Evolutionary conservation across 106 monocot species (phyloP), one percentile per base, ranked within the genome.

Genomic region (Narthecium ossifragum): DNA sequence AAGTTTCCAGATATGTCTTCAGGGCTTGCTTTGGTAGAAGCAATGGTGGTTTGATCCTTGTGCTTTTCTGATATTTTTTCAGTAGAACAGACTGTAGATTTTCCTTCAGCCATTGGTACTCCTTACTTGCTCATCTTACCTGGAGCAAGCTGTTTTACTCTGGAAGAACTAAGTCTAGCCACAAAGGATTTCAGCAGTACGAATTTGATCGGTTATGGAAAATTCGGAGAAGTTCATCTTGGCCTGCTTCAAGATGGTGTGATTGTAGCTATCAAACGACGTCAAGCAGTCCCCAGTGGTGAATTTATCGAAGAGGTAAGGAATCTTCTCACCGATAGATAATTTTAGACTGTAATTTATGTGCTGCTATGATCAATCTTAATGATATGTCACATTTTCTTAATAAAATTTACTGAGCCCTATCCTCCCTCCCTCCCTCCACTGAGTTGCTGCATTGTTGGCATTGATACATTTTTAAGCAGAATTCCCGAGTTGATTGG

Each of bases 181-280:
- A 88, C 93, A 39, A 85, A 77, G 37, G 72, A 67, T 38, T 93
- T 93, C 59, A 88, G 58, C 55, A 40, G 72, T 27, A 72, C 74
- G 13, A 85, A 93, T 82, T 60, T 93, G 27, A 79, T 93, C 36
- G 93, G 93, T 10, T 46, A 59, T 57, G 93, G 93, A 51, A 70
- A 51, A 43, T 93, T 88, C 70, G 93, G 93, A 36, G 82, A 80
- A 64, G 93, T 75, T 4, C 85, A 88, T 63, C 88, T 88, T 64
- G 93, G 93, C 41, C 65, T 93, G 58, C 88, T 93, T 63, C 79
- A 77, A 29, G 88, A 88, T 75, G 85, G 85, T 31, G 82, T 62
- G 63, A 57, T 93, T 49, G 88, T 88, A 33, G 93, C 93, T 54
- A 71, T 93, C 45, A 93, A 93, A 75, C 88, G 67, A 69, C 67